Percentiles rank a stretch among this genome's conserved stretches.
These are phyloP conservation scores for Diplodia sapinea DNA, from an alignment of 2,329 filamentous ascomycete species.

Conservation along the genomic window DNA sequence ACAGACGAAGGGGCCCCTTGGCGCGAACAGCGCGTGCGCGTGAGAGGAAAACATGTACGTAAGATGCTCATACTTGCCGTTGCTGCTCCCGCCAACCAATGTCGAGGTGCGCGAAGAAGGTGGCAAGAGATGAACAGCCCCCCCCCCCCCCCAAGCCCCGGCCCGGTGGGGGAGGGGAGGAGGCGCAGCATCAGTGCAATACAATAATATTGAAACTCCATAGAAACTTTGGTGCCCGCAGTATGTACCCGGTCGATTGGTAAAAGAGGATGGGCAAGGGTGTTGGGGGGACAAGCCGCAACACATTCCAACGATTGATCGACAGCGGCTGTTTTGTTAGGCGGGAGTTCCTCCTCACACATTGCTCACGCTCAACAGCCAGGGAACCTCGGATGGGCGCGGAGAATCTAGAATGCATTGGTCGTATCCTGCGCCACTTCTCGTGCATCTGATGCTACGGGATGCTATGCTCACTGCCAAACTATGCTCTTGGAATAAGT, in stretches of 20 bases:
- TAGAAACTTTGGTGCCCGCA: not conserved
- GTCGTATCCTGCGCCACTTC: slow-evolving; percentile 20
- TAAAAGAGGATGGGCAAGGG: not conserved
- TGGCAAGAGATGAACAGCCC: not conserved
- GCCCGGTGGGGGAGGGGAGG: not conserved
- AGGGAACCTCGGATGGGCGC: not conserved
- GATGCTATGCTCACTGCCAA: slow-evolving; percentile 7
- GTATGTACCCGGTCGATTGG: not conserved
- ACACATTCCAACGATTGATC: slow-evolving; percentile 3
- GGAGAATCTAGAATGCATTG: slow-evolving; percentile 15
- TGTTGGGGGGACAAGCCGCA: not conserved
- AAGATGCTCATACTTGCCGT: not conserved
- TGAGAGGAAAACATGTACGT: not conserved
- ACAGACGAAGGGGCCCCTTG: not conserved
- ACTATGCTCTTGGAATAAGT: slow-evolving; percentile 12
- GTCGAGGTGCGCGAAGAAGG: not conserved
- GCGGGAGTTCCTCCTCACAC: not conserved
- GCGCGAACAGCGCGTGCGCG: not conserved
- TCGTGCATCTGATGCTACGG: slow-evolving; percentile 16
- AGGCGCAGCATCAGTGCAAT: not conserved
- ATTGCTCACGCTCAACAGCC: not conserved
- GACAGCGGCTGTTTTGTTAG: not conserved
- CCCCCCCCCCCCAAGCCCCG: not conserved
- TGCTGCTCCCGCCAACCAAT: not conserved
- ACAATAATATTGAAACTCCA: not conserved